Base-by-base conservation (phyloP, 495 filamentous ascomycete species). In the Parachaetomium inaequale region DNA sequence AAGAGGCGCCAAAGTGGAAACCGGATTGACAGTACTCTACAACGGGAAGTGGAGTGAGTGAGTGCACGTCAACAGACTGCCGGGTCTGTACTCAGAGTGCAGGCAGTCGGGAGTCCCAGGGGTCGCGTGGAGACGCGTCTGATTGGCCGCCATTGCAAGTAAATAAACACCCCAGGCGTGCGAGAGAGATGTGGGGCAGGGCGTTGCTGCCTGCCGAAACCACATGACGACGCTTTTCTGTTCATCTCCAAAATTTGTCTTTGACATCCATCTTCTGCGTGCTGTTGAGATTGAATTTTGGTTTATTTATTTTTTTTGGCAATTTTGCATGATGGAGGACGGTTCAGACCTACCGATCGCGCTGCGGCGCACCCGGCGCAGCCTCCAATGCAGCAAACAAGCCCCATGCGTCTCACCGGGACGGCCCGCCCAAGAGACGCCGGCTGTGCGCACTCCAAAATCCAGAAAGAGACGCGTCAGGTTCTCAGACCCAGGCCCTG, bases 401-500 rank as follows among this genome's bases (percentile, higher is more conserved):
- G 10, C 40, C 55, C 17, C 38, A n/a, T 52, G 31, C 36, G 31
- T n/a, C 29, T 49, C 51, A 14, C 29, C 50, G 0, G 7, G 28
- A 12, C 55, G 40, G 32, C 57, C 50, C 7, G 7, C n/a, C 3
- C 21, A 8, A 17, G 19, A 36, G 5, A 5, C 31, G 11, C 21
- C 14, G 36, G 28, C 38, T 5, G 26, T 58, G 29, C 34, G 62
- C 43, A 69, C 64, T 23, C 62, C 68, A 42, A 65, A 59, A 38
- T 57, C 50, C n/a, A 50, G 67, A 83, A 81, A 65, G 90, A 43
- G 90, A 67, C 81, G 79, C 65, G 87, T 88, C 47, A 85, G 89
- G 29, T 90, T 90, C 72, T 91, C 88, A 0, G 87, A 91, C 55
- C 87, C 87, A 6, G 87, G 85, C 4, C 84, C 84, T 31, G 70